Evolutionary conservation across 139 green algal genomes (phyloP).

Genomic region (Haematococcus sp.): DNA sequence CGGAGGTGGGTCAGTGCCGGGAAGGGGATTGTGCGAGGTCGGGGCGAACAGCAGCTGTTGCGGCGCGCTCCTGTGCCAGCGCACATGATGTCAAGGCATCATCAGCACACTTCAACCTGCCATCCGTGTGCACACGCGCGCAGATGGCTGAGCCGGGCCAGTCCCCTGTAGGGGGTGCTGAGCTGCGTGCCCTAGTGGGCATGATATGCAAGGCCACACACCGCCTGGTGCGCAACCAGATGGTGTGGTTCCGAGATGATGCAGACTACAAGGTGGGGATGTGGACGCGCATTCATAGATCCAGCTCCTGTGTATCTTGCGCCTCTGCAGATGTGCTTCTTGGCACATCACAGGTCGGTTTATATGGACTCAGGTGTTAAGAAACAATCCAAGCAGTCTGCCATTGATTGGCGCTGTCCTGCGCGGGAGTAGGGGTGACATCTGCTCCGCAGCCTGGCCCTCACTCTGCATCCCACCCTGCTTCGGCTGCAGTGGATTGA

Average conservation of each 20-base stretch:
- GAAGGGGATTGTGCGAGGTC: no score
- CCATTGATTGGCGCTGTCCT: background rate
- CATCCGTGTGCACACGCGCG: background rate
- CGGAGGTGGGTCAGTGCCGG: no score
- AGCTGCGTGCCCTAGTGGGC: slow-evolving; percentile 30
- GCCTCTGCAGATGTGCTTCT: slow-evolving; percentile 14
- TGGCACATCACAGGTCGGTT: background rate
- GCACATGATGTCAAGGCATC: no score
- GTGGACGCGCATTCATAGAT: background rate
- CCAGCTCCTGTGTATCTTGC: background rate
- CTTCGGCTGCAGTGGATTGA: background rate
- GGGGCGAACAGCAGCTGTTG: no score
- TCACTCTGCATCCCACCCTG: no score
- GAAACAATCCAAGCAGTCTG: background rate
- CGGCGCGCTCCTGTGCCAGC: no score
- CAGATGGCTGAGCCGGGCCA: background rate
- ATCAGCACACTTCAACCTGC: background rate
- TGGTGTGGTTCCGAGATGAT: slow-evolving; percentile 76
- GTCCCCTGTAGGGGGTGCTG: background rate
- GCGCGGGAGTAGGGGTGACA: background rate
- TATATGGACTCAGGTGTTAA: background rate
- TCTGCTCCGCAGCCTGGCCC: background rate
- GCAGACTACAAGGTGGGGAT: slow-evolving; percentile 29
- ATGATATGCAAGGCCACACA: slow-evolving; percentile 66
- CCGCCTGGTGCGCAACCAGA: slow-evolving; percentile 72